These are phyloP conservation scores for Lasiodiplodia hormozganensis DNA, from an alignment of 2,329 filamentous ascomycete species.

Conservation along the genomic window DNA sequence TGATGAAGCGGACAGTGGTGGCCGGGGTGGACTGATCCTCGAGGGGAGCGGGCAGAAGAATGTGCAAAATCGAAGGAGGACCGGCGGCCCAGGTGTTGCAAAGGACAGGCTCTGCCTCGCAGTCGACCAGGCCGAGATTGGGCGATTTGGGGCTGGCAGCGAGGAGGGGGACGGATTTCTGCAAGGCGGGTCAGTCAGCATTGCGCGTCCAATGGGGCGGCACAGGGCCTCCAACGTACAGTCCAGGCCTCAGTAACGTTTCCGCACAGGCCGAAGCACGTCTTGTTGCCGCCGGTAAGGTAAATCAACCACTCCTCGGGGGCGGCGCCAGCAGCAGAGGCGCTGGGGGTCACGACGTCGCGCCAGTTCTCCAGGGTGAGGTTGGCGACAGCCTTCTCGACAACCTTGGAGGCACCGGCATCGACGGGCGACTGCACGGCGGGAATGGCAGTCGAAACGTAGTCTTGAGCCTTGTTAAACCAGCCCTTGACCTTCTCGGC, in stretches of 20 bases:
- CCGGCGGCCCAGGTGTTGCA: slow-evolving; percentile 76
- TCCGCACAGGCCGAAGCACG: slow-evolving; percentile 75
- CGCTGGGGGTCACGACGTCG: slow-evolving; percentile 68
- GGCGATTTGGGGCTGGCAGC: slow-evolving; percentile 67
- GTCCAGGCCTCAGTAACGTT: slow-evolving; percentile 67
- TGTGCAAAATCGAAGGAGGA: slow-evolving; percentile 70
- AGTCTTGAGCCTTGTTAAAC: slow-evolving; percentile 62
- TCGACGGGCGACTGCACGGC: slow-evolving; percentile 48
- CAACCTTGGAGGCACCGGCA: slow-evolving; percentile 60
- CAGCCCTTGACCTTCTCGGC: slow-evolving; percentile 66
- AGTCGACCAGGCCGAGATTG: slow-evolving; percentile 74
- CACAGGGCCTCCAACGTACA: slow-evolving; percentile 41
- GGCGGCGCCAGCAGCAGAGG: slow-evolving; percentile 61
- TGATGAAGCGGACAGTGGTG: slow-evolving; percentile 69
- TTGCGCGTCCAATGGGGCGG: background rate
- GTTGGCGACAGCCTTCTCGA: slow-evolving; percentile 59
- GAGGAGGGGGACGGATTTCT: slow-evolving; percentile 70
- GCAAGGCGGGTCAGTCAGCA: slow-evolving; percentile 6
- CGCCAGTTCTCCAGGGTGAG: slow-evolving; percentile 76
- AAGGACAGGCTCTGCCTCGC: slow-evolving; percentile 75
- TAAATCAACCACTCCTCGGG: slow-evolving; percentile 81
- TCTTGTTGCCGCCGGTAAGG: slow-evolving; percentile 78
- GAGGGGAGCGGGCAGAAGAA: slow-evolving; percentile 64
- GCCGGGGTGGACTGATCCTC: slow-evolving; percentile 70
- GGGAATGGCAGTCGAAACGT: slow-evolving; percentile 60